phyloP scores from a whole-genome alignment of 2,329 filamentous ascomycete species.

The Metarhizium album region DNA sequence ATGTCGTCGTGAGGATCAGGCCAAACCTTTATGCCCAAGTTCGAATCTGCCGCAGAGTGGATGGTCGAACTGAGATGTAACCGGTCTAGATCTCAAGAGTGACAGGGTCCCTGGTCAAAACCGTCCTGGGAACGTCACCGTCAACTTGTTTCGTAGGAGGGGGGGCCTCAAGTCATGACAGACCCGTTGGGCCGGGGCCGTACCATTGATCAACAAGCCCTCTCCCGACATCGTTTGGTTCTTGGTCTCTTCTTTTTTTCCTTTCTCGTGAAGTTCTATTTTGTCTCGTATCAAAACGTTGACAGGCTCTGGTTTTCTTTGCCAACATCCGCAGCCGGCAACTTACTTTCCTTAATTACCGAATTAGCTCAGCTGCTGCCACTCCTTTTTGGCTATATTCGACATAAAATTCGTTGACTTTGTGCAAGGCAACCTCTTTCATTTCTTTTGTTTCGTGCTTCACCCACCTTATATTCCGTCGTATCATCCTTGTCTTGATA shows the following conservation, averaged over 20 bases:
- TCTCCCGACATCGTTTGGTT: background rate
- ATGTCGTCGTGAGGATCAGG: conserved; percentile 9
- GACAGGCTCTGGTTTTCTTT: background rate
- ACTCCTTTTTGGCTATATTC: conserved; percentile 30
- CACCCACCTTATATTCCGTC: background rate
- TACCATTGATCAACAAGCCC: conserved; percentile 1
- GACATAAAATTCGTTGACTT: background rate
- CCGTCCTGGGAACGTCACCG: conserved; percentile 11
- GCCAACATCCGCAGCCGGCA: conserved; percentile 21
- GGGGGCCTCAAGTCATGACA: conserved; percentile 2
- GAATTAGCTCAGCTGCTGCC: conserved; percentile 50
- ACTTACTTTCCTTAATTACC: conserved; percentile 27
- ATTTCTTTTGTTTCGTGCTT: background rate
- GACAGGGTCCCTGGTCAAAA: conserved; percentile 7
- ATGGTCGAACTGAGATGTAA: conserved; percentile 15
- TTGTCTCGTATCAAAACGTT: background rate
- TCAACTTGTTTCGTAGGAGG: conserved; percentile 13
- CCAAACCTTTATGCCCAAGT: conserved; percentile 13
- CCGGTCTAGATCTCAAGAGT: conserved; percentile 17
- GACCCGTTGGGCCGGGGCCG: conserved; percentile 3
- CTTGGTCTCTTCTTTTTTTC: conserved; percentile 9
- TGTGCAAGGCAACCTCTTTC: background rate
- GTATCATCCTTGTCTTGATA: background rate
- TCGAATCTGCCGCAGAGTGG: conserved; percentile 11
- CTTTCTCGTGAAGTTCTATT: background rate